Base-by-base conservation (phyloP, 768 basidiomycete species). In the Mycena indigotica region DNA sequence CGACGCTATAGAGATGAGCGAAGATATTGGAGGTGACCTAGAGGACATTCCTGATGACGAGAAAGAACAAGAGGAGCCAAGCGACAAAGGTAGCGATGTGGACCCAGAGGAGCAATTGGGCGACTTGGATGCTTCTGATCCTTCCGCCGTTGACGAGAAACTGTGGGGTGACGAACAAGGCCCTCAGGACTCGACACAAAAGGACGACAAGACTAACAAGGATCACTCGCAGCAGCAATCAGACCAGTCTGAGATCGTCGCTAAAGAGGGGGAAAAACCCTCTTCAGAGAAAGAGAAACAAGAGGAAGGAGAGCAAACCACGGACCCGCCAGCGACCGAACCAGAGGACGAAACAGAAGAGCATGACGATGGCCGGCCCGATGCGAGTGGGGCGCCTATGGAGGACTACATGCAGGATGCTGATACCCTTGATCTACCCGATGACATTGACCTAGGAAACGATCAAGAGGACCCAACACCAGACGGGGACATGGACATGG, bases 71-170 rank as follows among this genome's bases (percentile, higher is more conserved):
- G 76, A 80, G 2, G 77, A 75, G 8, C 80, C 77, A 1, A 76
- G 77, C 13, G 81, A 82, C n/a, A 78, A 78, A 3, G 82, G 78
- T 2, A 82, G 79, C 45, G 81, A 86, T 17, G 78, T 75, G 3
- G 89, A 89, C 19, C 83, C 84, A 17, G 95, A 98, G 40, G 95
- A 98, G 62, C 86, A 87, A 60, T 69, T 95, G 28, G 94, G 85
- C 5, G 82, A 94, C 50, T 74, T 98, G 28, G 93, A 96, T 72
- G 82, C 86, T 2, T 76, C 82, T 17, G 96, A 98, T 73, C 89
- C 92, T 8, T 80, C 84, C 24, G 87, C 88, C 0, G 83, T 97
- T 16, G 96, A 98, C 67, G 96, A 99, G 75, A 98, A 98, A 75
- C 77, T 99, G 63, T 98, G 97, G 96, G 94, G 91, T 19, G 91